Evolutionary conservation across 129 eudicot genomes (phyloP).

Genomic region (Erigeron canadensis): DNA sequence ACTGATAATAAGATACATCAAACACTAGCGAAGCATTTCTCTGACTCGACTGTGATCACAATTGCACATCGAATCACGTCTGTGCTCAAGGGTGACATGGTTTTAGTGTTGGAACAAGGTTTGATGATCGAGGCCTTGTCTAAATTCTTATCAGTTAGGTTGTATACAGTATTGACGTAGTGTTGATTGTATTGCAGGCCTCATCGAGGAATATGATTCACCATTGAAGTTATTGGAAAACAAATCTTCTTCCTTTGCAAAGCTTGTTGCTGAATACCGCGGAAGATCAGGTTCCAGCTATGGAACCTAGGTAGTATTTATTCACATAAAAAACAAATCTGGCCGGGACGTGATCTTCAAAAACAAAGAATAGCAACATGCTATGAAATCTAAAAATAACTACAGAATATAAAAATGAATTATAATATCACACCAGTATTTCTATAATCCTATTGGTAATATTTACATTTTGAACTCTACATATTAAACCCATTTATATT

Average conservation of each 20-base stretch:
- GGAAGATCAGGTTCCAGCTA: conserved; percentile 60
- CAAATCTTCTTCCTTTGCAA: conserved; percentile 65
- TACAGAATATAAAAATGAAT: no score
- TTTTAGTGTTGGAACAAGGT: conserved; percentile 70
- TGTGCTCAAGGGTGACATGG: conserved; percentile 74
- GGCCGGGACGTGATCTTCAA: no score
- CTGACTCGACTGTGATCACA: conserved; percentile 66
- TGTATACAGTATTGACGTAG: not conserved
- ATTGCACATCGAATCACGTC: conserved; percentile 90
- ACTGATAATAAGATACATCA: conserved; percentile 78
- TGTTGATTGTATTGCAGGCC: conserved; percentile 45
- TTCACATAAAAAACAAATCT: not conserved
- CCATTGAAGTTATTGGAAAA: conserved; percentile 67
- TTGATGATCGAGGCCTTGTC: not conserved
- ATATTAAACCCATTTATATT: no score
- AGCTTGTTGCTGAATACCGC: conserved; percentile 83
- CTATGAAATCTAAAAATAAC: no score
- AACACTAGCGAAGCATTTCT: conserved; percentile 57
- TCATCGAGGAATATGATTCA: conserved; percentile 66
- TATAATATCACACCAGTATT: no score
- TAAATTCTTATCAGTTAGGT: not conserved
- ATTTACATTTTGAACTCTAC: no score
- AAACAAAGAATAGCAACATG: no score
- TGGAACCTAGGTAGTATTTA: conserved; percentile 11
- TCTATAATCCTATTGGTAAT: no score